Base-by-base conservation (phyloP, 2,329 filamentous ascomycete genomes). In the Cladosporium sp. region DNA sequence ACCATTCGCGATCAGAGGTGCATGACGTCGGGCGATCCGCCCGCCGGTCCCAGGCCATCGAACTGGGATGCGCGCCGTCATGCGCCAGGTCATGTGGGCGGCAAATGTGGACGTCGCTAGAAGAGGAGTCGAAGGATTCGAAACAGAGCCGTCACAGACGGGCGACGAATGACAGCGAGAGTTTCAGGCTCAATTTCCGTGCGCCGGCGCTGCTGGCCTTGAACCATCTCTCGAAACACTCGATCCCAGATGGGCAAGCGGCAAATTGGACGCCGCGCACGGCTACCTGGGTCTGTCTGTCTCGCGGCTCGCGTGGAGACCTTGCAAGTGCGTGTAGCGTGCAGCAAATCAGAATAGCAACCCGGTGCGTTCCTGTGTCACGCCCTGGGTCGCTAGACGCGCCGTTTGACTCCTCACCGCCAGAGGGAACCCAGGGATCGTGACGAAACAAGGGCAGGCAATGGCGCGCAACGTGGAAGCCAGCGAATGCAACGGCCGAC, bases 121-220 rank as follows among this genome's bases (percentile, higher is more conserved):
- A 63, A 63, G 56, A 63, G 61, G 61, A 63, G 61, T 63, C 61
- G 61, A 63, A 63, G 61, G 61, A 63, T 63, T 63, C 50, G 61
- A 63, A 63, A 63, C 61, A 55, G 50, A 56, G 23, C 61, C 50
- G 61, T 63, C 61, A 56, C 61, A 63, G 35, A 33, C 23, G 31
- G 18, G 50, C 18, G 35, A n/a, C 61, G 61, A 63, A 63, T 63
- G 61, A 46, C 40, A 46, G 61, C 52, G 52, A 53, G 50, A 35
- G 35, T 26, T 55, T 28, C 31, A 44, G 31, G 61, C 44, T 37
- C 40, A 63, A 63, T 63, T 28, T 63, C 61, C 50, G 40, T 46
- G 40, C 40, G 40, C 40, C 40, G 40, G 40, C 40, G n/a, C 40
- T 46, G n/a, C 40, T 46, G 40, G 40, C 40, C 40, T 46, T 46